Evolutionary conservation across 768 basidiomycete species (phyloP).

Genomic region (Leucocoprinus leucothites): DNA sequence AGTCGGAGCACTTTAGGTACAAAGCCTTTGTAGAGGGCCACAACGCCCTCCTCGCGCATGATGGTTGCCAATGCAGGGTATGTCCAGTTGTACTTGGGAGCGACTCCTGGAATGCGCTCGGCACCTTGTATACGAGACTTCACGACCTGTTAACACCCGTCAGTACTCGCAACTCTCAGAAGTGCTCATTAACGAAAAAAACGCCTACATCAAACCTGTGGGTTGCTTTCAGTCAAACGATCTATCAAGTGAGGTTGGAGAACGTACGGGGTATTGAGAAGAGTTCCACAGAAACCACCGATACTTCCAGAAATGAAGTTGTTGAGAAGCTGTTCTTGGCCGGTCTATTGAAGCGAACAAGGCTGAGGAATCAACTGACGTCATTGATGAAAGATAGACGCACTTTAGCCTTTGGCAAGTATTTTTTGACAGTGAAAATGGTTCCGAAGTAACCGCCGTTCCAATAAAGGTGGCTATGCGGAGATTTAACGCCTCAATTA

Average conservation of each 20-base stretch:
- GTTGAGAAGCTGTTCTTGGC: constrained; percentile 73
- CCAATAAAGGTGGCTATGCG: constrained; percentile 75
- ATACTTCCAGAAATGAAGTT: constrained; percentile 90
- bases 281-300: constrained; percentile 88
- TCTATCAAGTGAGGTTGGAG: background rate
- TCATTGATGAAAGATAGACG: constrained; percentile 16
- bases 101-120: constrained; percentile 60
- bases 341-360: constrained; percentile 38
- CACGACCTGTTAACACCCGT: constrained; percentile 60
- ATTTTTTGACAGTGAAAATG: constrained; percentile 78
- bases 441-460: constrained; percentile 95
- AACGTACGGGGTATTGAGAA: constrained; percentile 86
- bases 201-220: constrained; percentile 31
- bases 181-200: background rate
- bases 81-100: constrained; percentile 91
- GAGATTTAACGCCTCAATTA: background rate
- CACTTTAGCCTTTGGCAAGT: constrained; percentile 87
- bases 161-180: constrained; percentile 1
- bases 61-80: constrained; percentile 85
- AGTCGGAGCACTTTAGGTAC: constrained; percentile 92
- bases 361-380: background rate
- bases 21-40: constrained; percentile 92
- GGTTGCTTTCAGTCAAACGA: background rate
- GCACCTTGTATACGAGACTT: constrained; percentile 93
- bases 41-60: constrained; percentile 82